Conservation (phyloP, 805 yeast species). For the Candida hispaniensis region DNA sequence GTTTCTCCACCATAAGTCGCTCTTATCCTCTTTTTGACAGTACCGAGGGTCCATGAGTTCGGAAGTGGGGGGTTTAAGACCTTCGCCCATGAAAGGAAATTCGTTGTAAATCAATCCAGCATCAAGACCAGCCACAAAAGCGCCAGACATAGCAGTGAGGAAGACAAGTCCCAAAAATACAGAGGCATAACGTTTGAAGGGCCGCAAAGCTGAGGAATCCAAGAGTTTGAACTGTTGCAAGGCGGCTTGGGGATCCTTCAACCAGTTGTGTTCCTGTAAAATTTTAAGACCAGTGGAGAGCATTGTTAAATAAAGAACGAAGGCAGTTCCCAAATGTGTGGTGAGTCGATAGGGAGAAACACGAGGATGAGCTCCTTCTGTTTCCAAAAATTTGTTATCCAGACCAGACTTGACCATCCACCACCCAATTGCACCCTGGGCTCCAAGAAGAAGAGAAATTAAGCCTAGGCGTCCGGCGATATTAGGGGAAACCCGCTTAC, state of each 20-base stretch:
- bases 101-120: constrained; percentile 95
- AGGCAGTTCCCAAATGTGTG: constrained; percentile 89
- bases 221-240: constrained; percentile 45
- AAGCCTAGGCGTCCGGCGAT: constrained; percentile 60
- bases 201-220: constrained; percentile 47
- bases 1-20: constrained; percentile 86
- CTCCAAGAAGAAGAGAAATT: constrained; percentile 66
- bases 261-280: constrained; percentile 59
- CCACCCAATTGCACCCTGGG: constrained; percentile 97
- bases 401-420: constrained; percentile 99
- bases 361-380: constrained; percentile 87
- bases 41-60: constrained; percentile 71
- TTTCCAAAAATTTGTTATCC: constrained; percentile 64
- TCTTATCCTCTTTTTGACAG: constrained; percentile 52
- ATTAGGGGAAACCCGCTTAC: constrained; percentile 53
- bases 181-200: constrained; percentile 44
- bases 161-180: constrained; percentile 62
- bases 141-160: constrained; percentile 92
- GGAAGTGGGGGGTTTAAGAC: constrained; percentile 57
- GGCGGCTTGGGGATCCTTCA: constrained; percentile 52
- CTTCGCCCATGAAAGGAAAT: constrained; percentile 87
- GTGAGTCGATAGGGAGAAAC: constrained; percentile 93
- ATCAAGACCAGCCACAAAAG: constrained; percentile 95
- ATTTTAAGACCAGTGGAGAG: constrained; percentile 83
- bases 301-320: constrained; percentile 77